Base-by-base conservation (phyloP, 495 filamentous ascomycete species). In the Pyrenopolyporus hunteri region DNA sequence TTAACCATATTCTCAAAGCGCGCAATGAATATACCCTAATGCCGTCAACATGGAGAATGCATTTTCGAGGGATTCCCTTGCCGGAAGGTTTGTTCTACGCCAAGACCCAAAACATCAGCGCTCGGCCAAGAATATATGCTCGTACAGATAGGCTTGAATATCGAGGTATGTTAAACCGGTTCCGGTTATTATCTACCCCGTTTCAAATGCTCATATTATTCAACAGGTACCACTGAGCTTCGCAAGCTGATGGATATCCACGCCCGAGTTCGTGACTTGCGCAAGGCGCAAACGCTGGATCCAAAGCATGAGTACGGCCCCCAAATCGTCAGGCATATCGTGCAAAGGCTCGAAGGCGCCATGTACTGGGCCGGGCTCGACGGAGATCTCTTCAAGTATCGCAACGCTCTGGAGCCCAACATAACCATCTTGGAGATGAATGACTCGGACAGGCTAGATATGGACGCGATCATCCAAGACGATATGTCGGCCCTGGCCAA, bases 1-100 rank as follows among this genome's bases (percentile, higher is more conserved):
- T 71, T 17, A 67, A 69, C 47, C 42, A 60, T 7, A 47, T 71
- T 14, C 32, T 71, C 6, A 66, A 58, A n/a, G 59, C 47, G 11
- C 63, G 66, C 14, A 51, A 71, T 17, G 56, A 64, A 52, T 71
- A 61, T 13, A 49, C 69, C 2, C 37, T 69, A 35, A 69, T 71
- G 69, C 69, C 69, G 28, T 57, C 60, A 3, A 67, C 63, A 16
- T 71, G 69, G 69, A 62, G 31, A 42, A 67, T 69, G 66, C 66
- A 71, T 51, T 69, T 71, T 14, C 59, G 59, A 23, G 69, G 69
- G 8, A 57, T 71, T 37, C 69, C 69, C 25, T 43, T 71, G 14
- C 69, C 69, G 1, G 50, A 71, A 20, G 52, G 59, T 19, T 46
- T 71, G 2, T 71, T 63, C 40, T 71, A 71, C 29, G 9, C 42